Conservation (phyloP, 805 yeast species). For the Pichia nanzhaoensis region DNA sequence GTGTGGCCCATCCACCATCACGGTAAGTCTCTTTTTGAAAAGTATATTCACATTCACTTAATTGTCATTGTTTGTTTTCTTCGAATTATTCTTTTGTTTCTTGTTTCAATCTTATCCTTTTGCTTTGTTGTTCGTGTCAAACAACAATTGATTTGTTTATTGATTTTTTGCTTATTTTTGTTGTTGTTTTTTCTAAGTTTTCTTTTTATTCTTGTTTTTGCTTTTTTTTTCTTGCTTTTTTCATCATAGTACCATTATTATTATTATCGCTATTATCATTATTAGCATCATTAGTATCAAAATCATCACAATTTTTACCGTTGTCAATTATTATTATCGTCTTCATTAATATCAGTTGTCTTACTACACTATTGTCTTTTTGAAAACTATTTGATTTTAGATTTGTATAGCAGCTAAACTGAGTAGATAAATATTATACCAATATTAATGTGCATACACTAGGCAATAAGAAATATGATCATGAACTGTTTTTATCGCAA, state of each 20-base stretch:
- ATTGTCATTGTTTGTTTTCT: not conserved
- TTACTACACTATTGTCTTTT: not conserved
- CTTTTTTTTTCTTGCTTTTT: not conserved
- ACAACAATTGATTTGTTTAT: not conserved
- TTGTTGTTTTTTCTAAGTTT: not conserved
- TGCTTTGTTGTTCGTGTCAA: not conserved
- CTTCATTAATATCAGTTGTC: not conserved
- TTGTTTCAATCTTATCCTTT: not conserved
- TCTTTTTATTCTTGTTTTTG: no score
- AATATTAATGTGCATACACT: not conserved
- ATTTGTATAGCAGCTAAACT: constrained; percentile 3
- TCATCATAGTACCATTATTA: not conserved
- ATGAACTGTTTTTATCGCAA: no score
- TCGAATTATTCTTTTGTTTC: not conserved
- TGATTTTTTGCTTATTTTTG: not conserved
- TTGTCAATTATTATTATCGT: not conserved
- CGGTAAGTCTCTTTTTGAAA: constrained; percentile 5
- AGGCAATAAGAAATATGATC: no score
- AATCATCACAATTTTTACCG: not conserved
- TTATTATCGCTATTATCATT: constrained; percentile 1
- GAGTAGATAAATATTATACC: not conserved
- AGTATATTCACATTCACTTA: not conserved
- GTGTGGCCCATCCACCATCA: constrained; percentile 2
- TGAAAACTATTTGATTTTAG: not conserved
- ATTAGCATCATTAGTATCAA: not conserved